Evolutionary conservation across 208 protist species (phyloP).

Genomic region (Trypanosoma grayi): DNA sequence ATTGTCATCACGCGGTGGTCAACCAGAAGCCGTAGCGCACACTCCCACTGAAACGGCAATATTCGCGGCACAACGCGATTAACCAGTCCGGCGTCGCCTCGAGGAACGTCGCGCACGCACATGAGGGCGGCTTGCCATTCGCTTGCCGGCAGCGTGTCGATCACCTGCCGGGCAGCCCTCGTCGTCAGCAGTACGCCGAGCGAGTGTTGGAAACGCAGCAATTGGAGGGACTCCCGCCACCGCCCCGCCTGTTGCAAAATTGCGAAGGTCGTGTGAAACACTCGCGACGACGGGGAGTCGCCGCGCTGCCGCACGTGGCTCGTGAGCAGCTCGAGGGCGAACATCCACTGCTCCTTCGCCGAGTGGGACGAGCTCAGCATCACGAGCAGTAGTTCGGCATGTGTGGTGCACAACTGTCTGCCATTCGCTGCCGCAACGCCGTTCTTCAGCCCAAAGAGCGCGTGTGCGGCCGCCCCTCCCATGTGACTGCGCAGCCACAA

Average conservation of each 20-base stretch:
- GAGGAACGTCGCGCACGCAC: not conserved
- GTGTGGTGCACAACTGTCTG: not conserved
- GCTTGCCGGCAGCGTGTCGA: not conserved
- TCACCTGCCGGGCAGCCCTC: not conserved
- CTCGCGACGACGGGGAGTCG: conserved; percentile 1
- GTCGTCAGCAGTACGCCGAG: not conserved
- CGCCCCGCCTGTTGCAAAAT: conserved; percentile 3
- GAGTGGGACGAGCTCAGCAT: conserved; percentile 8
- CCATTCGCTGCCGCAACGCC: not conserved
- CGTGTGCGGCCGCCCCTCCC: not conserved
- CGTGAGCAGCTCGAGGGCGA: conserved; percentile 10
- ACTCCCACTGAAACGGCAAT: conserved; percentile 13
- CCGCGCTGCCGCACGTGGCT: conserved; percentile 1
- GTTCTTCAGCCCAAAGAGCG: conserved; percentile 1
- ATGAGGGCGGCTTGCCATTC: conserved; percentile 6
- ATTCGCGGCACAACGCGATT: conserved; percentile 6
- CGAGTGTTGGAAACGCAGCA: conserved; percentile 3
- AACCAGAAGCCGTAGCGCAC: conserved; percentile 3
- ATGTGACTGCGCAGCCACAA: conserved; percentile 8
- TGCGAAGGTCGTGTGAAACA: conserved; percentile 14
- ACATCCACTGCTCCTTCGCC: conserved; percentile 8
- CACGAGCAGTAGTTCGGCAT: conserved; percentile 8
- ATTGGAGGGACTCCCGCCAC: conserved; percentile 19
- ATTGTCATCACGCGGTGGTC: conserved; percentile 7
- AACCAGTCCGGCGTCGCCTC: conserved; percentile 7